Evolutionary conservation across 2,329 filamentous ascomycete genomes (phyloP).

Genomic region (Rutstroemia sp.): DNA sequence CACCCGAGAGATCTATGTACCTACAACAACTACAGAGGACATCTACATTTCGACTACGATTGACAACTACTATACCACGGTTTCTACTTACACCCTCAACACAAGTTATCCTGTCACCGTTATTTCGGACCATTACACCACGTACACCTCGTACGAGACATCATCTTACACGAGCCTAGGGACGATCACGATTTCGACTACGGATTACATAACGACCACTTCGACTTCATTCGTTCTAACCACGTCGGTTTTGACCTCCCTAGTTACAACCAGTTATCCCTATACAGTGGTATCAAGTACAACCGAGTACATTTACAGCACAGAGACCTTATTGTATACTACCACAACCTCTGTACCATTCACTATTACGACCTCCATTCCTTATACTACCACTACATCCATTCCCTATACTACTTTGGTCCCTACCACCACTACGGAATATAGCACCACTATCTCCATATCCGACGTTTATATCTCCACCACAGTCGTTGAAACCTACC

Average conservation of each 20-base stretch:
- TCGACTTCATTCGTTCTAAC: not conserved
- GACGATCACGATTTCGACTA: too few relatives aligned
- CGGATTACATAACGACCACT: not conserved
- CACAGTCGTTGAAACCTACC: not conserved
- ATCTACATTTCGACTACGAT: not conserved
- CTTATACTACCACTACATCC: not conserved
- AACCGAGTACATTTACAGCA: slow-evolving; percentile 1
- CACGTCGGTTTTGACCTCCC: not conserved
- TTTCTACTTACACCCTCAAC: not conserved
- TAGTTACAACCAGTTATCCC: not conserved
- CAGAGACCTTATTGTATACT: not conserved
- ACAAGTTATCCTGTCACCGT: not conserved
- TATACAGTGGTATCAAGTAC: slow-evolving; percentile 4
- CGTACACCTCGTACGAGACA: too few relatives aligned
- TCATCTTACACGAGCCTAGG: too few relatives aligned
- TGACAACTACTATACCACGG: not conserved
- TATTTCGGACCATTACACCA: not conserved
- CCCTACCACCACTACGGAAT: slow-evolving; percentile 1
- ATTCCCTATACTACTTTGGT: not conserved
- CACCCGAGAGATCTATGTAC: not conserved
- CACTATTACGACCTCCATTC: too few relatives aligned
- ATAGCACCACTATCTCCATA: not conserved
- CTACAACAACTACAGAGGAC: not conserved
- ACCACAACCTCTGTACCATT: not conserved
- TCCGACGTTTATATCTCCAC: slow-evolving; percentile 2